Base-by-base conservation (phyloP, 208 protist species). In the Trypanosoma brucei region DNA sequence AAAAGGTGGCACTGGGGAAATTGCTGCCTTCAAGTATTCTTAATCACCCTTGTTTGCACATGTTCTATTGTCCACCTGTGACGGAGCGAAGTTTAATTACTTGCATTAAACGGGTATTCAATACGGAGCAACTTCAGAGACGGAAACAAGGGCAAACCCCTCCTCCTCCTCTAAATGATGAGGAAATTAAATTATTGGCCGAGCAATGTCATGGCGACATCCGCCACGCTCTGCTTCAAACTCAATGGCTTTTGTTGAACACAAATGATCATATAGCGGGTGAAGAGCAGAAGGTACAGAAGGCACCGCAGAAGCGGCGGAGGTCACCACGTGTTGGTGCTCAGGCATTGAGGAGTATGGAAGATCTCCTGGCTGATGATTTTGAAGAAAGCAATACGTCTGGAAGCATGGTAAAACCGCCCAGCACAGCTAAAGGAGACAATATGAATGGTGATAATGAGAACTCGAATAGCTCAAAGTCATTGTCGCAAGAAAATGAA, bases 41-140 rank as follows among this genome's bases (percentile, higher is more conserved):
- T 22, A 61, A 74, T 34, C 80, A 81, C 60, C 63, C 48, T 3
- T 65, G 46, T 9, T 55, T 88, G 9, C 62, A 81, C 55, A 55
- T 78, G 3, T 95, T 95, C 59, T 75, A 92, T 53, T 93, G 86
- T 70, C 87, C 84, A 4, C 78, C 77, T 31, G 64, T 93, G 34
- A 95, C 89, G 39, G 62, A 68, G 14, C 78, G 84, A 7, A 89
- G 79, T 55, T 58, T 95, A 68, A 62, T 76, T 35, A 58, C 65
- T 37, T 82, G 89, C 14, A 52, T 95, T 35, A 70, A 59, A 22
- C 34, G 48, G 5, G 56, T 95, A 5, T 57, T 91, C 2, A 42
- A 59, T 3, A 50, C 69, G 46, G 81, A 83, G 46, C 55, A 49
- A 3, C 22, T 11, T 37, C 50, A 56, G 38, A 39, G 59, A 59